Evolutionary conservation across 1,139 yeast species (phyloP), one percentile per base, ranked within the genome.

Genomic region (Arxiozyma slooffiae): DNA sequence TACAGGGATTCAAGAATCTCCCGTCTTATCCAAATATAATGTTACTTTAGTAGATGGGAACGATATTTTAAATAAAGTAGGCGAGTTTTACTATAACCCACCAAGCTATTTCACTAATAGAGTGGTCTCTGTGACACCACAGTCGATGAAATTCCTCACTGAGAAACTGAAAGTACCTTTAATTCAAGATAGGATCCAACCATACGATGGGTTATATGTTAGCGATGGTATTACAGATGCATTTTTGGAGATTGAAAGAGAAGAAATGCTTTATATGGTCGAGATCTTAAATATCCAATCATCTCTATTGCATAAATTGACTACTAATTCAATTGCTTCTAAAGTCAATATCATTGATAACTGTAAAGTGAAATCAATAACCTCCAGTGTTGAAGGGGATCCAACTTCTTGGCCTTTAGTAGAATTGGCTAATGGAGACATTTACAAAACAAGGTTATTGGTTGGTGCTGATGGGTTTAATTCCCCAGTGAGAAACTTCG

Each of bases 391-490:
- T 24, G 55, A 59, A 41, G 67, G 57, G 41, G 69, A 64, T 7
- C 58, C 61, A 4, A 68, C 72, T 41, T 79, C 80, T 48, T 88
- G 96, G 96, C 97, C 97, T 0, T 66, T 81, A 7, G 81, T 92
- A 3, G 74, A 77, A 24, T 72, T 92, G 21, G 79, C 80, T 22
- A 77, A 79, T 54, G 97, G 96, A 1, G 76, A 77, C 17, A 59
- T 64, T 17, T 71, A 84, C 47, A 79, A 79, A 59, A 78, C 97
- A 0, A 73, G 97, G 53, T 72, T 92, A 23, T 73, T 92, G 38
- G 80, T 90, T 16, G 99, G 99, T 9, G 96, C 97, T 21, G 98
- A 92, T 66, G 99, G 99, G 0, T 88, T 82, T 65, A 88, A 90
- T 67, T 89, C 97, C 0, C 97, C 97, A 0, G 98, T 86, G 3